Percentiles rank a stretch among this genome's conserved stretches.
These are phyloP conservation scores for Chlamydomonas sp. DNA, from an alignment of 139 green algal genomes.

Conservation along the genomic window DNA sequence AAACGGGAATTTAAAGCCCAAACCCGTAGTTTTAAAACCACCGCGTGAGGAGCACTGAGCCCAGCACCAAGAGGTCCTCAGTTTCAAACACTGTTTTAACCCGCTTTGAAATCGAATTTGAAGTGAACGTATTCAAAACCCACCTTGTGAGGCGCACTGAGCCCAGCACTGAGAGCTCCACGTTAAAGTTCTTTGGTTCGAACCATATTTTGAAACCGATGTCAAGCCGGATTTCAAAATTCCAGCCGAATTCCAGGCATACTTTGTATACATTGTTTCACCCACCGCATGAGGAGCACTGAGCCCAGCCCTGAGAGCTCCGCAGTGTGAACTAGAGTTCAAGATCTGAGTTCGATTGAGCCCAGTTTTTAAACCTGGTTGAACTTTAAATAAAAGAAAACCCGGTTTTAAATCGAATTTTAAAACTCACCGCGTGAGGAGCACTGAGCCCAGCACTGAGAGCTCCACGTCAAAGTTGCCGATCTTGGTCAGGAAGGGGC, in stretches of 20 bases:
- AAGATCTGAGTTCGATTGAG: not conserved
- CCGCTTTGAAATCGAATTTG: too few relatives aligned
- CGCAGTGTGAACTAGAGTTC: not conserved
- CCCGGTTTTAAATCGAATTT: not conserved
- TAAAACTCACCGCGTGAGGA: conserved; percentile 50
- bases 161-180: conserved; percentile 63
- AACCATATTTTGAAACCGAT: too few relatives aligned
- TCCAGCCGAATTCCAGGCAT: too few relatives aligned
- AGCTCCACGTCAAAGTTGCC: conserved; percentile 87
- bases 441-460: conserved; percentile 41
- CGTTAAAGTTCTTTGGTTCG: conserved; percentile 77
- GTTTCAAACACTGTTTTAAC: too few relatives aligned
- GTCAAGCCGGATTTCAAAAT: too few relatives aligned
- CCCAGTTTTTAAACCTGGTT: not conserved
- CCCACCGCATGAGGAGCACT: conserved; percentile 53
- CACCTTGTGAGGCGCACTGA: conserved; percentile 1
- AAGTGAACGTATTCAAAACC: too few relatives aligned
- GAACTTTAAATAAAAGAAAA: not conserved
- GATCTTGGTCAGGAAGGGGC: conserved; percentile 78
- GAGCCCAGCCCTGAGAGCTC: conserved; percentile 46
- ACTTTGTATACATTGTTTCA: too few relatives aligned
- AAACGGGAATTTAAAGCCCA: not conserved
- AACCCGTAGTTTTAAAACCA: not conserved
- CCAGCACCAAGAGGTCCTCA: too few relatives aligned
- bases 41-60: too few relatives aligned